These are phyloP conservation scores for Thalassia testudinum DNA, from an alignment of 116 monocot genomes.

Conservation along the genomic window DNA sequence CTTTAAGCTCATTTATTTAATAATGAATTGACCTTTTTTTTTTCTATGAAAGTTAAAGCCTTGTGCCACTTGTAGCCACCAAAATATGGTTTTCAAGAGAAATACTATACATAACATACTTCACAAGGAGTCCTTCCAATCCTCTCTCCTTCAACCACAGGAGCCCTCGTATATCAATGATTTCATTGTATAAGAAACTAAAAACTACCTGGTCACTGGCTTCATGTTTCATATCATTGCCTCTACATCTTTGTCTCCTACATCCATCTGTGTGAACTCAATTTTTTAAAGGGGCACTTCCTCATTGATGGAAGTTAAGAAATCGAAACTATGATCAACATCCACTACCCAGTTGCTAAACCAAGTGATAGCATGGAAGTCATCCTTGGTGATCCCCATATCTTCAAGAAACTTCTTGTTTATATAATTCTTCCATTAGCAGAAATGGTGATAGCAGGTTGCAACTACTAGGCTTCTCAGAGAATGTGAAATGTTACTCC, in stretches of 20 bases:
- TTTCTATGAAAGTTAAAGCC: too few species aligned
- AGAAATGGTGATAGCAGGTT: too few species aligned
- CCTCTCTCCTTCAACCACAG: slow-evolving; percentile 51
- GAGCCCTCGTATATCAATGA: slow-evolving; percentile 63
- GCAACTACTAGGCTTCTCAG: too few species aligned
- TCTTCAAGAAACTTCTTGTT: slow-evolving; percentile 42
- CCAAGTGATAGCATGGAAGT: slow-evolving; percentile 88
- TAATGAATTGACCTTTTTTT: too few species aligned
- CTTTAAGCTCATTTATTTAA: too few species aligned
- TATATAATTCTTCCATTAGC: too few species aligned
- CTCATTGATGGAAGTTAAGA: slow-evolving; percentile 7
- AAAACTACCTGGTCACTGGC: slow-evolving; percentile 27
- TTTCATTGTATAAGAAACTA: slow-evolving; percentile 79
- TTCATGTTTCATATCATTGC: slow-evolving; percentile 36
- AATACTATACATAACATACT: slow-evolving; percentile 42
- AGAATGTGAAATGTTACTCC: too few species aligned
- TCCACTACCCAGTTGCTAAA: slow-evolving; percentile 98
- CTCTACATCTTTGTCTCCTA: slow-evolving; percentile 23
- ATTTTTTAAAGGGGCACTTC: too few species aligned
- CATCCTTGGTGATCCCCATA: slow-evolving; percentile 45
- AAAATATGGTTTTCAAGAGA: slow-evolving; percentile 82
- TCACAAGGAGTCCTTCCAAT: slow-evolving; percentile 37
- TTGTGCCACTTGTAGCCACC: slow-evolving; percentile 15
- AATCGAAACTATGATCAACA: slow-evolving; percentile 36
- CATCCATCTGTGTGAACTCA: too few species aligned